Evolutionary conservation across 257 asterid genomes (phyloP).

Genomic region (Plectranthus barbatus): DNA sequence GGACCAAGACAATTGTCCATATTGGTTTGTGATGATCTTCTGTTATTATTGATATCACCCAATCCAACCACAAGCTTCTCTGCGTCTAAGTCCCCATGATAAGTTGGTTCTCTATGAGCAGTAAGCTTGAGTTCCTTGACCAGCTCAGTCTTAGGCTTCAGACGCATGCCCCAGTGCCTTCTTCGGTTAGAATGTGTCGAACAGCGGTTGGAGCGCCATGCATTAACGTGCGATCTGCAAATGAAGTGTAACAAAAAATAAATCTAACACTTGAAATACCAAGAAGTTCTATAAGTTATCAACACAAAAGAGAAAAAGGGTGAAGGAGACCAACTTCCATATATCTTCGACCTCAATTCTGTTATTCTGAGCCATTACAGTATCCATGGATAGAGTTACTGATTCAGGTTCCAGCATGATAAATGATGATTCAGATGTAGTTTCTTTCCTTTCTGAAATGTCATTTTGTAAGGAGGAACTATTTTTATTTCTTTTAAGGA

Average conservation of each 20-base stretch:
- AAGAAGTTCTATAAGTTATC: not conserved
- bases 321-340: conserved; percentile 47
- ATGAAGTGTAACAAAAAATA: conserved; percentile 6
- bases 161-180: conserved; percentile 70
- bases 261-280: conserved; percentile 1
- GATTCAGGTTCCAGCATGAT: conserved; percentile 33
- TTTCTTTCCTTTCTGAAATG: conserved; percentile 25
- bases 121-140: conserved; percentile 85
- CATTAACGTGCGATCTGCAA: conserved; percentile 55
- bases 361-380: conserved; percentile 33
- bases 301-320: conserved; percentile 6
- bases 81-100: conserved; percentile 38
- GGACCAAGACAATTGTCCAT: conserved; percentile 14
- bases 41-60: conserved; percentile 32
- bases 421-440: conserved; percentile 21
- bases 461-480: conserved; percentile 27
- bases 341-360: conserved; percentile 36
- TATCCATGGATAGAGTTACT: conserved; percentile 59
- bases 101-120: conserved; percentile 35
- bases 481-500: conserved; percentile 51
- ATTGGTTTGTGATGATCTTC: conserved; percentile 21
- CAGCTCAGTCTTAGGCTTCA: conserved; percentile 61
- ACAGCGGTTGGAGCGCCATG: conserved; percentile 48
- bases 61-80: conserved; percentile 52
- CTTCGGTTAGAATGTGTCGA: conserved; percentile 32